phyloP scores from a whole-genome alignment of 345 rosid genomes.

The Populus alba region DNA sequence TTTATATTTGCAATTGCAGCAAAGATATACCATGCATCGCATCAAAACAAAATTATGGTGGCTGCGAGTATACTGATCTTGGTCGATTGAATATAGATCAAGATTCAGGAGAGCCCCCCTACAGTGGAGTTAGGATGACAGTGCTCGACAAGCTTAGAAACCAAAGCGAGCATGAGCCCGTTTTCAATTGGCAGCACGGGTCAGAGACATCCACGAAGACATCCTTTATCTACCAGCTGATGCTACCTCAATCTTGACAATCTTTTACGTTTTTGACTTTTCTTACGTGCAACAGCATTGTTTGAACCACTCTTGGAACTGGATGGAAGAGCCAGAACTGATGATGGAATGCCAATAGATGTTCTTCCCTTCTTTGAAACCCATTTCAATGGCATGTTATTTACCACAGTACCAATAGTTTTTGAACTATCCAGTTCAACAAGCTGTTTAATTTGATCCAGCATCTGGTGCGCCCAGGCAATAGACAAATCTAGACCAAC shows the following conservation, averaged over 20 bases:
- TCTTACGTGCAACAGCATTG: conserved; percentile 21
- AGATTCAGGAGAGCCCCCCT: not conserved
- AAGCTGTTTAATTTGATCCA: conserved; percentile 70
- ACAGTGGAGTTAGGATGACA: not conserved
- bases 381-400: conserved; percentile 71
- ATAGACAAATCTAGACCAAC: conserved; percentile 61
- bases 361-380: conserved; percentile 74
- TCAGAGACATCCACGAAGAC: not conserved
- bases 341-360: conserved; percentile 67
- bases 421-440: conserved; percentile 55
- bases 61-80: not conserved
- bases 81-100: not conserved
- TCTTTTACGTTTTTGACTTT: conserved; percentile 46
- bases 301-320: conserved; percentile 26
- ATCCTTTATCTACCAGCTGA: not conserved
- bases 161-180: not conserved
- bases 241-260: conserved; percentile 40
- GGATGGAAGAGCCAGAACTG: conserved; percentile 38
- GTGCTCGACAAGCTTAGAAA: not conserved
- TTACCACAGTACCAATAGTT: conserved; percentile 59
- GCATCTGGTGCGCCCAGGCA: conserved; percentile 77
- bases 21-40: not conserved
- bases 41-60: not conserved
- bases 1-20: not conserved
- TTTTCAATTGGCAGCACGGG: not conserved